Percentiles rank a stretch among this genome's conserved stretches.
Conservation (phyloP, 1,284 basidiomycete species). For the Ganoderma leucocontextum region DNA sequence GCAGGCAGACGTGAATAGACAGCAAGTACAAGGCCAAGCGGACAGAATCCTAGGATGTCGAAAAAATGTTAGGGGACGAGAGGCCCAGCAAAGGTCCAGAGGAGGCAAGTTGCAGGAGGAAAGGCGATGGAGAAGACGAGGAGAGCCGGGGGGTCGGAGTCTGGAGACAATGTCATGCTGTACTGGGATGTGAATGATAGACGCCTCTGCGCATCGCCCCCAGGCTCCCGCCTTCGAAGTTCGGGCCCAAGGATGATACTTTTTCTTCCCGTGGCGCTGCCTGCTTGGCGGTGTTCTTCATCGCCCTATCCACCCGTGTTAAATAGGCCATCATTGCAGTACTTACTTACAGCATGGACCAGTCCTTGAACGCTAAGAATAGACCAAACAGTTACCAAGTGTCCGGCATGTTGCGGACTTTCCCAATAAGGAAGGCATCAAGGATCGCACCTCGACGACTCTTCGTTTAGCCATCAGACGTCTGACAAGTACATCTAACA, state of each 20-base stretch:
- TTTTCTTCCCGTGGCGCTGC: neutral
- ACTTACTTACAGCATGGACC: neutral
- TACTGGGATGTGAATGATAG: neutral
- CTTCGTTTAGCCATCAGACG: neutral
- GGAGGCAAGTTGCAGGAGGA: constrained; percentile 1
- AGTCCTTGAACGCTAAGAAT: neutral
- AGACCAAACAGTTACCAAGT: neutral
- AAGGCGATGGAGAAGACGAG: constrained; percentile 2
- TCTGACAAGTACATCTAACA: neutral
- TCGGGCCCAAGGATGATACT: neutral
- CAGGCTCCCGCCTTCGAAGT: too few relatives aligned
- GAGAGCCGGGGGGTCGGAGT: neutral
- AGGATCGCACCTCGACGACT: neutral
- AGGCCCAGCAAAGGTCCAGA: neutral
- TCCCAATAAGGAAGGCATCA: neutral
- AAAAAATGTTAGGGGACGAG: neutral
- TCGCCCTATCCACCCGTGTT: neutral
- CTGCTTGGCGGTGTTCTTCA: neutral
- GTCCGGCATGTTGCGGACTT: neutral
- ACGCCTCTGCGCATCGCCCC: constrained; percentile 3
- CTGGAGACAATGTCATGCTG: neutral
- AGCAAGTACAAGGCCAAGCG: neutral
- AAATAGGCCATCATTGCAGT: neutral
- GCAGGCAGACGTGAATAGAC: neutral
- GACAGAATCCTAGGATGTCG: neutral